Conservation (phyloP, 2,329 filamentous ascomycete species). For the Neocatenulostroma microsporum region DNA sequence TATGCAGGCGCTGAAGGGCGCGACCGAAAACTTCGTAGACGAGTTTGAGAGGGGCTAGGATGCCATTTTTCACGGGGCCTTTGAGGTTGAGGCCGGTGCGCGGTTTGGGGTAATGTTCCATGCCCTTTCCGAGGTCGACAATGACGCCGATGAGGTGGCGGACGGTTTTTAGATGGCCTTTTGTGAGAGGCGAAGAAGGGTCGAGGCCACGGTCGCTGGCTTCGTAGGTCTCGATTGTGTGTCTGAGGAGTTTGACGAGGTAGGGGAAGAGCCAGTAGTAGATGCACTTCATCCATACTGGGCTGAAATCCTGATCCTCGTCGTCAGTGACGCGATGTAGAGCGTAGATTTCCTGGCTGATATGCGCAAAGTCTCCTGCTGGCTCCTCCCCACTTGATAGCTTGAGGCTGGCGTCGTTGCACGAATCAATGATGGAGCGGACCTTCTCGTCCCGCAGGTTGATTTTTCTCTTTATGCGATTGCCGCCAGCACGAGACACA, state of each 20-base stretch:
- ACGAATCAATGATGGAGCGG: conserved; percentile 1
- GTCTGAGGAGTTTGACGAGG: conserved; percentile 17
- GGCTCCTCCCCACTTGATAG: conserved; percentile 1
- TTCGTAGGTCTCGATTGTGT: conserved; percentile 14
- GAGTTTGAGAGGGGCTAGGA: conserved; percentile 13
- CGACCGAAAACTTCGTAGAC: conserved; percentile 11
- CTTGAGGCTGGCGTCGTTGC: conserved; percentile 6
- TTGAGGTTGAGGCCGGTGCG: conserved; percentile 10
- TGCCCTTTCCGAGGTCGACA: conserved; percentile 11
- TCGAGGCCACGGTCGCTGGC: conserved; percentile 8
- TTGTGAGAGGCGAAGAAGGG: conserved; percentile 8
- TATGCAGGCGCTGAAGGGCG: too few relatives aligned
- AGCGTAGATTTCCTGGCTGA: conserved; percentile 7
- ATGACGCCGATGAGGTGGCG: conserved; percentile 13
- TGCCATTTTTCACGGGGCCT: conserved; percentile 11
- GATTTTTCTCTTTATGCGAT: neutral
- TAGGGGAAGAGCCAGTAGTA: conserved; percentile 22
- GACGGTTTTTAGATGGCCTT: conserved; percentile 13
- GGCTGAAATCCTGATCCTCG: conserved; percentile 6
- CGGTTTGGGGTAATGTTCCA: conserved; percentile 14
- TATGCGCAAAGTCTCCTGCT: conserved; percentile 3
- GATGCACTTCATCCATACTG: conserved; percentile 16
- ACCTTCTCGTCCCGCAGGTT: conserved; percentile 6
- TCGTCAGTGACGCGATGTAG: conserved; percentile 7
- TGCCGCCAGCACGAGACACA: conserved; percentile 2